phyloP scores from a whole-genome alignment of 305 asterid species.

The Fraxinus dipetala region DNA sequence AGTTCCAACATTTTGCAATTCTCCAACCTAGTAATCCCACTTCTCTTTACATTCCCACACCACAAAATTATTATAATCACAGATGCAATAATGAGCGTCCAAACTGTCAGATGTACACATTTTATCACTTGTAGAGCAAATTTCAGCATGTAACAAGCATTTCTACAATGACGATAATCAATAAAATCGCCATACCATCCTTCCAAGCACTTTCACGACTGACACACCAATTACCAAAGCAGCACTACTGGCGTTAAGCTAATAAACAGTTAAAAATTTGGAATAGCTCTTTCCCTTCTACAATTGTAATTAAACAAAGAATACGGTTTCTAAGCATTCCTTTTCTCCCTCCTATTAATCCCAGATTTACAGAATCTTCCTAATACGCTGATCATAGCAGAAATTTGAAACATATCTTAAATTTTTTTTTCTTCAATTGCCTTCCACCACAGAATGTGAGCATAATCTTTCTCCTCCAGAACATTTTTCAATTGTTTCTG shows the following conservation, averaged over 20 bases:
- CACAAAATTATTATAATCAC: neutral
- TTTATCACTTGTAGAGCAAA: neutral
- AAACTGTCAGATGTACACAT: neutral
- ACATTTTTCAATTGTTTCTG: constrained; percentile 41
- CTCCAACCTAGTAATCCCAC: neutral
- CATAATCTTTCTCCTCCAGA: constrained; percentile 60
- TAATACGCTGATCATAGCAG: neutral
- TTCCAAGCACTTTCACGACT: neutral
- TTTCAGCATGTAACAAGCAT: neutral
- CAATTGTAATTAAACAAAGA: neutral
- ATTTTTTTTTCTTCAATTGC: constrained; percentile 9
- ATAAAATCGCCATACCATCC: neutral
- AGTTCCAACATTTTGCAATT: neutral
- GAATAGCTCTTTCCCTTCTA: neutral
- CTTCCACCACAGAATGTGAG: constrained; percentile 88
- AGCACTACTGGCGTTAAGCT: neutral
- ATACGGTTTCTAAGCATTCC: neutral
- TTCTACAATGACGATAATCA: neutral
- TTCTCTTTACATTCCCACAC: neutral
- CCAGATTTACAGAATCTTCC: neutral
- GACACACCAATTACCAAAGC: neutral
- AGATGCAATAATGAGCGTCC: neutral
- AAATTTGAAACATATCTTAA: neutral
- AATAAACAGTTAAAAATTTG: neutral
- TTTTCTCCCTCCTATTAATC: neutral